Evolutionary conservation across 805 yeast genomes (phyloP).

Genomic region (Aciculoconidium aculeatum): DNA sequence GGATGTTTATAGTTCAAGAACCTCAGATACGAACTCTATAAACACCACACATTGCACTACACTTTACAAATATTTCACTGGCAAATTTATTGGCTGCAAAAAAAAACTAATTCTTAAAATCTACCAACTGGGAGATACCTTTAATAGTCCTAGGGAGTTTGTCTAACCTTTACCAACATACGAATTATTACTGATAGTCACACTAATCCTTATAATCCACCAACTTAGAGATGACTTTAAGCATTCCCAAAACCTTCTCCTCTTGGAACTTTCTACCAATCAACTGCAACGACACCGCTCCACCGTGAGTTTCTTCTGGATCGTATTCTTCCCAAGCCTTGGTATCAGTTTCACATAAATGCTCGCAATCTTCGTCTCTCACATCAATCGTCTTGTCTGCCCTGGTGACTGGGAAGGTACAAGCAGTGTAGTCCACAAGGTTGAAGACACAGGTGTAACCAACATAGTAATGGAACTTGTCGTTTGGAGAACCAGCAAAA

Average conservation of each 20-base stretch:
- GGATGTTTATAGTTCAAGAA: no score
- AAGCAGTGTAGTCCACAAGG: constrained; percentile 19
- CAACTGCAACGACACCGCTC: constrained; percentile 62
- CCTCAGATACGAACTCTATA: no score
- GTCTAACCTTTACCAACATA: no score
- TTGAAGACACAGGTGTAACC: constrained; percentile 46
- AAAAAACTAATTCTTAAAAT: no score
- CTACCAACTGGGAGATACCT: no score
- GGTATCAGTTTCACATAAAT: constrained; percentile 38
- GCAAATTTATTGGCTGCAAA: no score
- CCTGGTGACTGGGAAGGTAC: constrained; percentile 50
- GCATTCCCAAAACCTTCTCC: constrained; percentile 50
- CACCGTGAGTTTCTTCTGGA: constrained; percentile 48
- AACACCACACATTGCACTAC: no score
- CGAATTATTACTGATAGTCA: no score
- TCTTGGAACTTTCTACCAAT: constrained; percentile 57
- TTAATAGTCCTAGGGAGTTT: no score
- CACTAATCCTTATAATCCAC: constrained; percentile 1
- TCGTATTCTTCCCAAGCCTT: constrained; percentile 37
- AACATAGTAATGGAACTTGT: constrained; percentile 27
- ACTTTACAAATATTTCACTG: no score
- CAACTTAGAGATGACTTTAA: constrained; percentile 23
- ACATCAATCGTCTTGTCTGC: constrained; percentile 42
- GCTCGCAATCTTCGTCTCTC: constrained; percentile 17
- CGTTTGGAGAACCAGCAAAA: constrained; percentile 33